Evolutionary conservation across 1,284 basidiomycete genomes (phyloP).

Genomic region (Serendipita sp.): DNA sequence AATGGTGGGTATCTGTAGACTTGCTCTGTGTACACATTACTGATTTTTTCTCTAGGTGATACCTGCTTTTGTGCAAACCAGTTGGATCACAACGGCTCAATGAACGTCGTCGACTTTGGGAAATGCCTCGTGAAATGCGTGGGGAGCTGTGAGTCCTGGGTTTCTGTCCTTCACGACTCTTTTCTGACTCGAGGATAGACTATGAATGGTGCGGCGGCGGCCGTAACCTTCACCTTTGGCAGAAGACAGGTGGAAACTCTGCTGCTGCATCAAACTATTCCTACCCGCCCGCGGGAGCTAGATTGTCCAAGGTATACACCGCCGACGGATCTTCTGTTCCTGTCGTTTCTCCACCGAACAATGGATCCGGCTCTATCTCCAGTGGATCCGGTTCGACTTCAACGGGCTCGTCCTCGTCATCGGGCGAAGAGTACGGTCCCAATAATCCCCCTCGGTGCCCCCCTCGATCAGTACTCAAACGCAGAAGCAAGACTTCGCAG

Average conservation of each 20-base stretch:
- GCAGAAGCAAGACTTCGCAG: not conserved
- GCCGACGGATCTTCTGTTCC: not conserved
- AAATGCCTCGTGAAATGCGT: not conserved
- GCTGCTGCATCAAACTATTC: not conserved
- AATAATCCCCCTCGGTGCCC: not conserved
- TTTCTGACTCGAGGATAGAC: not conserved
- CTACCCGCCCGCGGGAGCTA: not conserved
- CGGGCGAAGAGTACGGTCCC: not conserved
- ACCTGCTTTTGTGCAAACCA: constrained; percentile 1
- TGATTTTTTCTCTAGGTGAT: not conserved
- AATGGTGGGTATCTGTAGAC: not conserved
- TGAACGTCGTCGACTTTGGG: not conserved
- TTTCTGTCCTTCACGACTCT: not conserved
- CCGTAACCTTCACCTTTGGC: not conserved
- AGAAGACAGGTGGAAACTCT: not conserved
- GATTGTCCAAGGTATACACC: not conserved
- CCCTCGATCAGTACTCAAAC: not conserved
- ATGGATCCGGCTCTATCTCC: not conserved
- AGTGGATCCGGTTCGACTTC: not conserved
- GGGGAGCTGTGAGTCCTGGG: not conserved
- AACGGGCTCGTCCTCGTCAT: not conserved
- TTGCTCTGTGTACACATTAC: not conserved
- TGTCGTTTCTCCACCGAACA: not conserved
- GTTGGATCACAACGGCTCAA: not conserved
- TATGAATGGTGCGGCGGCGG: constrained; percentile 6